These are phyloP conservation scores for Colletotrichum tofieldiae DNA, from an alignment of 2,329 filamentous ascomycete genomes.

Conservation along the genomic window DNA sequence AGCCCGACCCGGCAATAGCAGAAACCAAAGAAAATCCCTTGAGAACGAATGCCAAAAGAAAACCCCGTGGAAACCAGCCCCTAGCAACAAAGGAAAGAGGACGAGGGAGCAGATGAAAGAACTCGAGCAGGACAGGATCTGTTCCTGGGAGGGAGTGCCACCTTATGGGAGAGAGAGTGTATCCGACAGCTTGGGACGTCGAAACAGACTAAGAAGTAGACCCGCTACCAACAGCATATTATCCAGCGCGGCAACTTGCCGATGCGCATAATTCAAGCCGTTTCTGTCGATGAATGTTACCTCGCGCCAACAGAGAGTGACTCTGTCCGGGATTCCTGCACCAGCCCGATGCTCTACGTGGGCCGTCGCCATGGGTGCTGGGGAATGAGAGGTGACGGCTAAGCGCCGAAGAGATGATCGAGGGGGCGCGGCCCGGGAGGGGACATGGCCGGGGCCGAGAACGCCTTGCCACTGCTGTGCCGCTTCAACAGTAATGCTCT, in stretches of 20 bases:
- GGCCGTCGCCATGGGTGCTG: constrained; percentile 18
- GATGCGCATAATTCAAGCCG: constrained; percentile 32
- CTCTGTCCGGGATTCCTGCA: constrained; percentile 31
- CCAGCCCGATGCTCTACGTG: constrained; percentile 9
- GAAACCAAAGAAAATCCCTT: background rate
- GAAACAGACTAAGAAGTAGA: constrained; percentile 29
- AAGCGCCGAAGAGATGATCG: constrained; percentile 36
- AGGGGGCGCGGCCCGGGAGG: constrained; percentile 36
- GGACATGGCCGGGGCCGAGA: constrained; percentile 12
- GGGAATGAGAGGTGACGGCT: constrained; percentile 36
- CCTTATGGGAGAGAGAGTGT: constrained; percentile 12
- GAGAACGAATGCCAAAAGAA: background rate
- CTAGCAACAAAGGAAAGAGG: constrained; percentile 10
- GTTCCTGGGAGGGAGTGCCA: background rate
- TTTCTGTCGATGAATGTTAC: constrained; percentile 25
- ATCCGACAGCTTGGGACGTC: constrained; percentile 16
- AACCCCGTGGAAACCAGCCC: constrained; percentile 5
- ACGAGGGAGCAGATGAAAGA: constrained; percentile 9
- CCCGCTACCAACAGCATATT: constrained; percentile 30
- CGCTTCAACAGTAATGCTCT: background rate
- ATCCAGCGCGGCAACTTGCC: constrained; percentile 34
- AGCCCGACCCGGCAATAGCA: background rate
- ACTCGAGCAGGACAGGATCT: background rate
- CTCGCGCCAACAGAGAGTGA: constrained; percentile 32
- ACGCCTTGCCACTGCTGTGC: constrained; percentile 13